These are phyloP conservation scores for Collybiopsis confluens DNA, from an alignment of 768 basidiomycete species.

Conservation along the genomic window DNA sequence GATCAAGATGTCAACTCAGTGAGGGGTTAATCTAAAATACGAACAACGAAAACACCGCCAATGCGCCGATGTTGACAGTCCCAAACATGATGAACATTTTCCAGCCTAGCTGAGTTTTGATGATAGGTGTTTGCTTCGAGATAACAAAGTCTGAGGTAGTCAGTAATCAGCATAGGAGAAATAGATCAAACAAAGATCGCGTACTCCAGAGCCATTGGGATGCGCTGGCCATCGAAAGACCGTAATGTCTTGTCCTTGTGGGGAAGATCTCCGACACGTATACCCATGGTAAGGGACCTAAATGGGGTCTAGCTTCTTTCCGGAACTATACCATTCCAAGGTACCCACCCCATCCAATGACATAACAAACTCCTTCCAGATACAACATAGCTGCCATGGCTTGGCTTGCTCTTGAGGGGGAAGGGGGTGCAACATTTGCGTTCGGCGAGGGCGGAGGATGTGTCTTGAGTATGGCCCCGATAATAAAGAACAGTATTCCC, in stretches of 20 bases:
- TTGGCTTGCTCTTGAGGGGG: slow-evolving; percentile 38
- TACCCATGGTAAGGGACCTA: slow-evolving; percentile 52
- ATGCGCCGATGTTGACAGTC: slow-evolving; percentile 47
- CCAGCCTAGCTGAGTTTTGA: slow-evolving; percentile 42
- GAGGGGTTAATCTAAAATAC: slow-evolving; percentile 11
- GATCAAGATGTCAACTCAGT: no score
- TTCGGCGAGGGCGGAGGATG: slow-evolving; percentile 33
- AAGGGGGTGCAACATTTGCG: slow-evolving; percentile 13
- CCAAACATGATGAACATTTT: slow-evolving; percentile 54
- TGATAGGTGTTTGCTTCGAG: slow-evolving; percentile 44
- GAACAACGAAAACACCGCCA: slow-evolving; percentile 45
- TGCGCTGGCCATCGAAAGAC: slow-evolving; percentile 67
- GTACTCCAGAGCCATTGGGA: slow-evolving; percentile 71
- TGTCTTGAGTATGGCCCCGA: slow-evolving; percentile 62
- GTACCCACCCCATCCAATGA: slow-evolving; percentile 55
- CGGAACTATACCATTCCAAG: not conserved
- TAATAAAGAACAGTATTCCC: slow-evolving; percentile 57
- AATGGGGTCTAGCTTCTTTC: not conserved
- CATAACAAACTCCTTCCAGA: slow-evolving; percentile 61
- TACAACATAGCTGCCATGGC: slow-evolving; percentile 65
- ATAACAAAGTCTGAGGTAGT: slow-evolving; percentile 53
- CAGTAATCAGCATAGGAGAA: no score
- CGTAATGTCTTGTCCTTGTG: slow-evolving; percentile 78
- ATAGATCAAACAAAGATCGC: slow-evolving; percentile 12
- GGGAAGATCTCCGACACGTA: slow-evolving; percentile 85